Base-by-base conservation (phyloP, 805 yeast species). In the Kodamaea kakaduensis region DNA sequence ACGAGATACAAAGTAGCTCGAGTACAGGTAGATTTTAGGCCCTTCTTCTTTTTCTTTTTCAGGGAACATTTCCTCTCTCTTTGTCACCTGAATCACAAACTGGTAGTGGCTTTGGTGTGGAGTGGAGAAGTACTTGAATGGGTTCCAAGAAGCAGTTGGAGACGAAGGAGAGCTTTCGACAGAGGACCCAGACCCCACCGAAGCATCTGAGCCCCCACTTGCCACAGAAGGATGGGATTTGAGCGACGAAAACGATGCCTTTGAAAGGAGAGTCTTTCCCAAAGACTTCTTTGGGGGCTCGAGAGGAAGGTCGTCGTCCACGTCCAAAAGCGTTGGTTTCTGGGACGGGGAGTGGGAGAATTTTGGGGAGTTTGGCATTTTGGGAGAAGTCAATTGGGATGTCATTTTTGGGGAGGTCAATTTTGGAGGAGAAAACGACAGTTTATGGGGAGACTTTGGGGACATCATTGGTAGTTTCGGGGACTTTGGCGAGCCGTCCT, bases 1-100 rank as follows among this genome's bases (percentile, higher is more conserved):
- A 38, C 87, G 68, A 0, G 77, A 67, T 0, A 83, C 73, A 47
- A 71, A 79, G 36, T 71, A 66, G n/a, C 35, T 55, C 2, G 38
- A 14, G 38, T 51, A 52, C 1, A 15, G 12, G 10, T 29, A 17
- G n/a, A n/a, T n/a, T n/a, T n/a, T n/a, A 5, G 9, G 12, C 10
- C 15, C 20, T 4, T 17, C 25, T n/a, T 9, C 17, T n/a, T n/a
- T n/a, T 12, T 8, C 17, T 5, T 12, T 30, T n/a, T n/a, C n/a
- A n/a, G n/a, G n/a, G n/a, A n/a, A n/a, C n/a, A n/a, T n/a, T 3
- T 6, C 5, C n/a, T 7, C 10, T 9, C 25, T 17, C 10, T 5
- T 19, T 9, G 32, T 27, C n/a, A 27, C 20, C 38, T 71, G 67
- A 9, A 81, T 51, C 0, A 82, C 60, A 45, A 78, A 82, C 40